Evolutionary conservation across 257 asterid genomes (phyloP), one percentile per base, ranked within the genome.

Genomic region (Thymus mandschuricus): DNA sequence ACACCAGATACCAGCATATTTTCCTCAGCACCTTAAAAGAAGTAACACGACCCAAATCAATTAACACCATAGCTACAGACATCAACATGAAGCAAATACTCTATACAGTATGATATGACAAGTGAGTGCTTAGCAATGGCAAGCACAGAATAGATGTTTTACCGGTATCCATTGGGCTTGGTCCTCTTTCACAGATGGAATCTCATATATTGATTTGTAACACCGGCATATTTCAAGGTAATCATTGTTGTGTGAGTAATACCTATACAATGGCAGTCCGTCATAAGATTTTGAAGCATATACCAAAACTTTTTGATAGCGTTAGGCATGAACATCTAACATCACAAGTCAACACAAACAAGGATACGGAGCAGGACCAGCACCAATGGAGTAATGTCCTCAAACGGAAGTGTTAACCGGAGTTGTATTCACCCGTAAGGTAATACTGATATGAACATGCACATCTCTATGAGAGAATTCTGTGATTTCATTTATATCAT

Each of bases 151-250:
- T 10, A 64, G 72, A 81, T 66, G 40, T 29, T 21, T 75, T 84
- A 94, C 98, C 72, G 96, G 98, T 74, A 81, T 86, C 97, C 97
- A 94, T 78, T 85, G 89, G n/a, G 76, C 71, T 28, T 87, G 85
- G 82, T 92, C 97, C 80, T 87, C 97, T 78, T 89, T 92, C 83
- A 95, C 90, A 6, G 87, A 83, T 41, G 97, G 97, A 76, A 92
- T 95, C 73, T 95, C 98, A 75, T 89, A 95, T 64, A 92, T 95
- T 44, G 99, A 81, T 85, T 95, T 95, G 85, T 89, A 95, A 79
- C 92, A 87, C 38, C 99, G 99, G 74, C 98, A 89, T 75, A 92
- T 95, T 82, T 92, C 99, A 70, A 95, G 98, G 78, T 95, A 95
- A 80, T 95, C 97, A 51, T 88, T 88, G 87, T 81, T 85, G 75